Evolutionary conservation across 768 basidiomycete genomes (phyloP).

Genomic region (Amanita fuliginea): DNA sequence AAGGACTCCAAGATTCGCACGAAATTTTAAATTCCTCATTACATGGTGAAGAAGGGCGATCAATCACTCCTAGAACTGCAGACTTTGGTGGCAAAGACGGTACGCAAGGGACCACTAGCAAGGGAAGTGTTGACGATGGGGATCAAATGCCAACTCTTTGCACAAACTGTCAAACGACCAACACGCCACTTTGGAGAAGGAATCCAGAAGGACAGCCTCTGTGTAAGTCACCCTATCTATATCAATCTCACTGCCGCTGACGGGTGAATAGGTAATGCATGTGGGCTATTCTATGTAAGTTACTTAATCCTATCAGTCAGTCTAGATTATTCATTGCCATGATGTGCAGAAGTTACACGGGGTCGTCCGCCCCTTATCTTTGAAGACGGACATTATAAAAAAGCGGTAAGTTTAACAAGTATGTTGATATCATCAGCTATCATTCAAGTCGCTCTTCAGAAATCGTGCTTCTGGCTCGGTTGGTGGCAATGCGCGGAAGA

Average conservation of each 20-base stretch:
- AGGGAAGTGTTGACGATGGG: slow-evolving; percentile 38
- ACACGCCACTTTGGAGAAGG: slow-evolving; percentile 87
- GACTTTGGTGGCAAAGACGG: slow-evolving; percentile 2
- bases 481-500: slow-evolving; percentile 55
- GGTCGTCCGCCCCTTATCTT: slow-evolving; percentile 84
- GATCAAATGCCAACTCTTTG: slow-evolving; percentile 75
- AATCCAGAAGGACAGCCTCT: slow-evolving; percentile 90
- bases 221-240: slow-evolving; percentile 39
- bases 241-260: slow-evolving; percentile 8
- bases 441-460: slow-evolving; percentile 22
- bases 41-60: slow-evolving; percentile 16
- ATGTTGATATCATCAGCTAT: slow-evolving; percentile 2
- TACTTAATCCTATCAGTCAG: background rate
- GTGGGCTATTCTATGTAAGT: slow-evolving; percentile 87
- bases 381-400: slow-evolving; percentile 98
- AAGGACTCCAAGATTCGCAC: slow-evolving; percentile 42
- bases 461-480: slow-evolving; percentile 76
- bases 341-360: slow-evolving; percentile 80
- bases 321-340: slow-evolving; percentile 4
- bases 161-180: slow-evolving; percentile 92
- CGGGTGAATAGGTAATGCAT: slow-evolving; percentile 59
- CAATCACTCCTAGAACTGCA: slow-evolving; percentile 6
- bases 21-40: slow-evolving; percentile 51
- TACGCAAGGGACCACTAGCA: background rate
- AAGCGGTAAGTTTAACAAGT: slow-evolving; percentile 49